Evolutionary conservation across 2,329 filamentous ascomycete genomes (phyloP), one percentile per base, ranked within the genome.

Genomic region (Coniochaeta hoffmannii): DNA sequence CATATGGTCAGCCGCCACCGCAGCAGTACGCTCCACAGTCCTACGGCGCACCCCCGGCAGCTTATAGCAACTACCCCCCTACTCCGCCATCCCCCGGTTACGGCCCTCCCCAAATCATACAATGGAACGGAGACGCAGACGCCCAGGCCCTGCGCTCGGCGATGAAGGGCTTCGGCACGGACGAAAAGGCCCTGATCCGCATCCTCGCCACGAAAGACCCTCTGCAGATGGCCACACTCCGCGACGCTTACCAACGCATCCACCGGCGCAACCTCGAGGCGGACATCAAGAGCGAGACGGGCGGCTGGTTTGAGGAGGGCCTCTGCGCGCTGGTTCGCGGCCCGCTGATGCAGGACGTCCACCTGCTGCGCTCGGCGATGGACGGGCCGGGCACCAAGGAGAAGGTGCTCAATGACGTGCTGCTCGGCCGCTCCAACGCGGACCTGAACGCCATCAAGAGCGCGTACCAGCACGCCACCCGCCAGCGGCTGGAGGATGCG

Each of bases 121-220:
- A 82, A 30, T 86, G 79, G 77, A 85, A 96, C 60, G 86, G 83
- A 50, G 78, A 74, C 3, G 73, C 76, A 12, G 85, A 94, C 62
- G 88, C 90, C 0, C 82, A 90, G 56, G 81, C 77, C 4, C 75
- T 96, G 22, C 83, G 90, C 54, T 81, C 81, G 62, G 90, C 93
- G 2, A 96, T 97, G 90, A 96, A 96, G 71, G 91, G 69, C 0
- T 89, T 96, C 59, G 93, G 92, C 32, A 97, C 92, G 0, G 85
- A 97, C 64, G 92, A 97, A 69, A 87, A 85, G 64, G 71, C 80
- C 0, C 74, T 97, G 15, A 92, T 96, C 60, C 74, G 76, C 2
- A 74, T 86, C 3, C 75, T 97, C 9, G 74, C 87, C 2, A 81
- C 78, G 61, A 86, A 91, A 59, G 89, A 95, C 60, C 88, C 92